A percentile compares a stretch with the other conserved stretches of the same genome.
Evolutionary conservation across 2,329 filamentous ascomycete genomes (phyloP).

Genomic region (Ramularia endophylla): DNA sequence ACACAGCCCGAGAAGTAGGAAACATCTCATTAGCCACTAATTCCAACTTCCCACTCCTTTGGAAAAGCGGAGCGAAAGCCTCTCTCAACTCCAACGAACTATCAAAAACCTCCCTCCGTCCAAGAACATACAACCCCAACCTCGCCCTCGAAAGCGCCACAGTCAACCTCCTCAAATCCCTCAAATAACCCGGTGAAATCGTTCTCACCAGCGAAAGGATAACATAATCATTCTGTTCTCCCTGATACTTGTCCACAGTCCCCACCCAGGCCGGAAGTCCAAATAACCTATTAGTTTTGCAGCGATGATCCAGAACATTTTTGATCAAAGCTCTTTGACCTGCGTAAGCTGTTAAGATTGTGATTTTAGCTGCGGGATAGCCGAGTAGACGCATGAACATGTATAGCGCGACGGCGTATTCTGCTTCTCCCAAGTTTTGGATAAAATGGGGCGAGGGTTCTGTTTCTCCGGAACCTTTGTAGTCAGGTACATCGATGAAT

Average conservation of each 20-base stretch:
- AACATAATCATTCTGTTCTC: slow-evolving; percentile 98
- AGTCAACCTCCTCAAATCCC: slow-evolving; percentile 87
- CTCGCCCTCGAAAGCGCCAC: slow-evolving; percentile 90
- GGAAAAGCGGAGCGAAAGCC: slow-evolving; percentile 75
- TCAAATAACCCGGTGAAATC: slow-evolving; percentile 80
- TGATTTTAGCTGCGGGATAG: slow-evolving; percentile 78
- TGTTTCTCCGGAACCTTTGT: slow-evolving; percentile 81
- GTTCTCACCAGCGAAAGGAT: slow-evolving; percentile 94
- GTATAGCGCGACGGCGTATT: slow-evolving; percentile 91
- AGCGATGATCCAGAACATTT: slow-evolving; percentile 79
- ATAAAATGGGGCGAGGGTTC: slow-evolving; percentile 93
- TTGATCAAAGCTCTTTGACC: slow-evolving; percentile 83
- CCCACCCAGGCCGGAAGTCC: slow-evolving; percentile 83
- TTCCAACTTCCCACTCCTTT: slow-evolving; percentile 59
- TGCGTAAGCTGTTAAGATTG: slow-evolving; percentile 87
- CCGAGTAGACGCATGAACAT: slow-evolving; percentile 97
- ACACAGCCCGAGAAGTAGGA: slow-evolving; percentile 54
- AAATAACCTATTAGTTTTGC: slow-evolving; percentile 76
- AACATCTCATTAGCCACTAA: slow-evolving; percentile 84
- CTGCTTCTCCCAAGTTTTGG: slow-evolving; percentile 92
- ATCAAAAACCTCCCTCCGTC: slow-evolving; percentile 82
- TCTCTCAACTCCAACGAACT: slow-evolving; percentile 79
- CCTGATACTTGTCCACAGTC: slow-evolving; percentile 98
- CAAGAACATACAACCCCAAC: slow-evolving; percentile 86
- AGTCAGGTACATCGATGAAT: slow-evolving; percentile 92